Evolutionary conservation across 768 basidiomycete species (phyloP).

Genomic region (Calvatia gigantea): DNA sequence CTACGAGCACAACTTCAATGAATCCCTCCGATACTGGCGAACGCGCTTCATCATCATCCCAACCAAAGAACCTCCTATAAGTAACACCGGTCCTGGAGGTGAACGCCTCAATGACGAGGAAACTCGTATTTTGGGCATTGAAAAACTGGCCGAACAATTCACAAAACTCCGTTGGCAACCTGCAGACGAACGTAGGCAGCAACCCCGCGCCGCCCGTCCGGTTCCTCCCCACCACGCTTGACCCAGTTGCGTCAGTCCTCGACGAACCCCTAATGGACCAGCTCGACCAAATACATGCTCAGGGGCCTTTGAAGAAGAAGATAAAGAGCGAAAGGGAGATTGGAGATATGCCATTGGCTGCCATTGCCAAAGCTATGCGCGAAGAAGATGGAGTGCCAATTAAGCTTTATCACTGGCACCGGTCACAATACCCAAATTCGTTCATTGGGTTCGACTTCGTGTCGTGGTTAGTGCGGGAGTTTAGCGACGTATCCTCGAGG

Average conservation of each 20-base stretch:
- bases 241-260: slow-evolving; percentile 73
- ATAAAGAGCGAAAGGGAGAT: slow-evolving; percentile 77
- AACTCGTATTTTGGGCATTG: slow-evolving; percentile 83
- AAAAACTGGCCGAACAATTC: slow-evolving; percentile 87
- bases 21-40: slow-evolving; percentile 88
- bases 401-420: slow-evolving; percentile 84
- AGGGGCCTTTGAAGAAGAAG: slow-evolving; percentile 75
- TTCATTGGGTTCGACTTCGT: slow-evolving; percentile 91
- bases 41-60: slow-evolving; percentile 94
- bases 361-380: slow-evolving; percentile 80
- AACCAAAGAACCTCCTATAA: slow-evolving; percentile 62
- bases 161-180: slow-evolving; percentile 79
- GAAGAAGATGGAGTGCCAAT: slow-evolving; percentile 83
- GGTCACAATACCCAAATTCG: slow-evolving; percentile 65
- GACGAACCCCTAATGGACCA: slow-evolving; percentile 79
- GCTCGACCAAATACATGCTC: slow-evolving; percentile 75
- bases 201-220: slow-evolving; percentile 58
- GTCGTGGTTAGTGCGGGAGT: slow-evolving; percentile 90
- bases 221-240: slow-evolving; percentile 81
- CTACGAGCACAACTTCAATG: slow-evolving; percentile 76
- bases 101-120: slow-evolving; percentile 86
- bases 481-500: slow-evolving; percentile 80
- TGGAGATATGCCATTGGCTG: slow-evolving; percentile 53
- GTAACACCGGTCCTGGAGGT: slow-evolving; percentile 54
- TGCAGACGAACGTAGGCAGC: slow-evolving; percentile 48